These are phyloP conservation scores for Aspergillus heteromorphus DNA, from an alignment of 495 filamentous ascomycete species.

Conservation along the genomic window DNA sequence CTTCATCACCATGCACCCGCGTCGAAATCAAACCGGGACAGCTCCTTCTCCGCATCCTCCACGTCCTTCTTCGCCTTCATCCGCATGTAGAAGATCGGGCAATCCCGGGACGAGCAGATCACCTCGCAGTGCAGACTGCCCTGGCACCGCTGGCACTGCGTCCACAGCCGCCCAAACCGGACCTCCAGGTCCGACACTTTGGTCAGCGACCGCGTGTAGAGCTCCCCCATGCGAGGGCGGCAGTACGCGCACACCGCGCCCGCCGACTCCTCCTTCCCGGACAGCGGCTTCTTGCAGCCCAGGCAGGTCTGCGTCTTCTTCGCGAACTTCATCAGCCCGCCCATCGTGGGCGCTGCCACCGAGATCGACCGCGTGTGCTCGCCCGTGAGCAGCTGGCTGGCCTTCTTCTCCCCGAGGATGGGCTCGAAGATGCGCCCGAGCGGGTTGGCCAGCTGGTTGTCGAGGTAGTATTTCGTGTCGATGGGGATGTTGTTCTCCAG, in stretches of 20 bases:
- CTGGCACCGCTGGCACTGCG: conserved; percentile 97
- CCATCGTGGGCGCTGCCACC: conserved; percentile 81
- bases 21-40: conserved; percentile 86
- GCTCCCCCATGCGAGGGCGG: conserved; percentile 76
- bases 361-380: conserved; percentile 90
- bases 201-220: conserved; percentile 86
- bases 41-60: conserved; percentile 87
- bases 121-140: conserved; percentile 97
- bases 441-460: conserved; percentile 95
- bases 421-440: conserved; percentile 95
- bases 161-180: conserved; percentile 89
- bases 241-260: conserved; percentile 89
- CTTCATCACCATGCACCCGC: conserved; percentile 50
- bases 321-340: conserved; percentile 96
- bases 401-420: conserved; percentile 88
- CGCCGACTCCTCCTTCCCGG: conserved; percentile 66
- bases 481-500: conserved; percentile 97
- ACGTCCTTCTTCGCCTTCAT: conserved; percentile 99
- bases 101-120: conserved; percentile 93
- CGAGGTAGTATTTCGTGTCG: conserved; percentile 98
- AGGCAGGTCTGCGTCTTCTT: conserved; percentile 97
- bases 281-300: conserved; percentile 95
- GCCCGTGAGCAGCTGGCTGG: conserved; percentile 72
- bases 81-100: conserved; percentile 99
- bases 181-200: conserved; percentile 90